These are phyloP conservation scores for Poterioochromonas sp. DNA, from an alignment of 352 stramenopile species.

Conservation along the genomic window DNA sequence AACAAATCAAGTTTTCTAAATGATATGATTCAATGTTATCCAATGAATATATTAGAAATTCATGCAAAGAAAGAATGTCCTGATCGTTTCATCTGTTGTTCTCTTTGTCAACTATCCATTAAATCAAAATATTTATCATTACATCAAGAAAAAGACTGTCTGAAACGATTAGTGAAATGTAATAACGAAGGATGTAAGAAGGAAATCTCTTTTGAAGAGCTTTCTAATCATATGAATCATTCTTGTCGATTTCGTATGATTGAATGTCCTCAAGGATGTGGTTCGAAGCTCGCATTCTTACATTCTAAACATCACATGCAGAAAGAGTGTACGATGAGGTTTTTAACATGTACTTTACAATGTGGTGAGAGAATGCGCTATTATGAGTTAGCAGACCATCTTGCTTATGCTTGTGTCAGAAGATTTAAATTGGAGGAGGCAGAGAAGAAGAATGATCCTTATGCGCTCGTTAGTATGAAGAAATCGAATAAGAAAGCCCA, in stretches of 20 bases:
- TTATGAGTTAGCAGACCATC: not conserved
- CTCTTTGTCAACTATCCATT: not conserved
- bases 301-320: not conserved
- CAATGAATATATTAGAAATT: not conserved
- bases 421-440: too few relatives aligned
- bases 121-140: not conserved
- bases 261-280: not conserved
- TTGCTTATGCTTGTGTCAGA: not conserved
- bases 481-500: too few relatives aligned
- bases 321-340: not conserved
- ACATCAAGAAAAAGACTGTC: not conserved
- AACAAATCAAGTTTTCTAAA: too few relatives aligned
- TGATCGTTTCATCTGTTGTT: not conserved
- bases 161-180: not conserved
- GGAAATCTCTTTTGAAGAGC: not conserved
- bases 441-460: too few relatives aligned
- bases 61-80: conserved; percentile 11
- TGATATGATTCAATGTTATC: not conserved
- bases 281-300: not conserved
- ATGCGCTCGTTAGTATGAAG: not conserved
- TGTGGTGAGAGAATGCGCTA: not conserved
- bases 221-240: not conserved
- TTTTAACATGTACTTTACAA: not conserved
- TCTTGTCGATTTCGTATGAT: not conserved
- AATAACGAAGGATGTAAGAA: not conserved